Base-by-base conservation (phyloP, 2,329 filamentous ascomycete genomes). In the Hymenotorrendiella dingleyae region DNA sequence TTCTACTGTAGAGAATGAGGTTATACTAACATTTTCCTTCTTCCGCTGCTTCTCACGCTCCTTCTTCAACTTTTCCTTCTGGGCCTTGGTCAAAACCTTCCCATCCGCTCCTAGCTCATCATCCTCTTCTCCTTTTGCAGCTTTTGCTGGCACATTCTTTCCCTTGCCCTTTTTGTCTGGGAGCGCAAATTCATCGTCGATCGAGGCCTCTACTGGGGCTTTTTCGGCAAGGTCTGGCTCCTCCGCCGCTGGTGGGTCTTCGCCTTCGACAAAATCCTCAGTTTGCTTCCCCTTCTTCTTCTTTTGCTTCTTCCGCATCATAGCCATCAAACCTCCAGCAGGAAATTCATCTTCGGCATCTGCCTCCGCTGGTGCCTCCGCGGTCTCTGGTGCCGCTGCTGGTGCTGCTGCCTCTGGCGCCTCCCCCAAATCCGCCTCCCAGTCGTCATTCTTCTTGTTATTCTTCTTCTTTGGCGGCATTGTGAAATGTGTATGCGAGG, bases 11-110 rank as follows among this genome's bases (percentile, higher is more conserved):
- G 16, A 24, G 20, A 38, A 12, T 1, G 7, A 28, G 19, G 23
- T 10, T 33, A 38, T 28, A 62, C 71, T 45, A 64, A 93, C 88
- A 78, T 97, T 85, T 67, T 98, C 93, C 80, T 90, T 98, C 72
- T 98, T 98, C 54, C 90, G 78, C 70, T 93, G 86, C 80, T 98
- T 98, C 72, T 98, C 93, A 48, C 88, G 82, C 71, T 98, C 93
- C 71, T 96, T 98, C 76, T 91, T 97, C 60, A 91, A 75, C 68
- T 88, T 94, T 66, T 98, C 93, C 72, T 98, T 98, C 71, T 98
- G 90, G 45, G 94, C 93, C 78, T 97, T 98, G 28, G 88, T 94
- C 69, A 97, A 81, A 36, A 97, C 74, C 42, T 81, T 78, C 33
- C 83, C 83, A 46, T 71, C 71, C 4, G 72, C 73, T 6, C 65